Evolutionary conservation across 306 rosid genomes (phyloP).

Genomic region (Fragaria ananassa): DNA sequence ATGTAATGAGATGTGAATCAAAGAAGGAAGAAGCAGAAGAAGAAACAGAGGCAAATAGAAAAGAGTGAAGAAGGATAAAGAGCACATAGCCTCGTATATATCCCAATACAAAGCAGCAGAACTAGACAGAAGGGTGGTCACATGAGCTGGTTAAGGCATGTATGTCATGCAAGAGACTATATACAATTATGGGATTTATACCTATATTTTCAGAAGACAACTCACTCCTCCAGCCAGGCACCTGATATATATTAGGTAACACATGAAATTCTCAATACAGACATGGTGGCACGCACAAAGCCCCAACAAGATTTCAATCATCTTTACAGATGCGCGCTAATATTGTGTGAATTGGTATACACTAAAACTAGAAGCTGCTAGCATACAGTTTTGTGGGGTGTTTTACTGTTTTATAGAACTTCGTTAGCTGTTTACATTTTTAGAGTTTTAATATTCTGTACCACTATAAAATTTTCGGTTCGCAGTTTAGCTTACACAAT

Average conservation of each 20-base stretch:
- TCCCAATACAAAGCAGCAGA: slow-evolving; percentile 9
- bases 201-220: slow-evolving; percentile 12
- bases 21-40: background rate
- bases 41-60: slow-evolving; percentile 13
- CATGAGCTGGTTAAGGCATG: slow-evolving; percentile 12
- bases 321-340: background rate
- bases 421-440: background rate
- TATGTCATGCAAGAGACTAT: background rate
- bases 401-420: background rate
- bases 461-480: no score
- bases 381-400: no score
- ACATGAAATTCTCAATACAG: background rate
- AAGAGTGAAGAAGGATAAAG: slow-evolving; percentile 9
- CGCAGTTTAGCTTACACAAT: no score
- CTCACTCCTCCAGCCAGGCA: slow-evolving; percentile 1
- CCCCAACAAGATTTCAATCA: background rate
- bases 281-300: slow-evolving; percentile 14
- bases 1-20: background rate
- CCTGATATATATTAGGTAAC: background rate
- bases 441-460: background rate
- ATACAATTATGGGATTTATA: background rate
- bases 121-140: slow-evolving; percentile 13
- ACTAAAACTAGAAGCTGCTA: background rate
- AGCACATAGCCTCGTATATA: slow-evolving; percentile 5
- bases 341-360: background rate